Evolutionary conservation across 129 eudicot genomes (phyloP).

Genomic region (Helianthus annuus): DNA sequence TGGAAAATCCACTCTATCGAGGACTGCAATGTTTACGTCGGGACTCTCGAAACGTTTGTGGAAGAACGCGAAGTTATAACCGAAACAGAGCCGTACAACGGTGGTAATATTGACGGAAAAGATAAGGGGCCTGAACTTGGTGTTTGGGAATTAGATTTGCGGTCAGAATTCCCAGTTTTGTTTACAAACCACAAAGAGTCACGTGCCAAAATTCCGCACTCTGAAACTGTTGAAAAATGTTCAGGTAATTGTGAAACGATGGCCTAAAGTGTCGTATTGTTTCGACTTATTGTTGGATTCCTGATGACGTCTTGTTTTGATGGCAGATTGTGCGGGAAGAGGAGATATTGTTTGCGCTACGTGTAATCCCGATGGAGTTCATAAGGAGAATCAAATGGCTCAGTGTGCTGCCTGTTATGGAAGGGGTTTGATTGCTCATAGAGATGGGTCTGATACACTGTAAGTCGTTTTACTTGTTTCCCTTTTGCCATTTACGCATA

Average conservation of each 20-base stretch:
- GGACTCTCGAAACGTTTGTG: constrained; percentile 84
- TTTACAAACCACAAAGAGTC: constrained; percentile 71
- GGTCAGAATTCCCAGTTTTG: constrained; percentile 86
- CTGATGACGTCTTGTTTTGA: constrained; percentile 19
- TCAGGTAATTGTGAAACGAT: constrained; percentile 49
- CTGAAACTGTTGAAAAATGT: constrained; percentile 75
- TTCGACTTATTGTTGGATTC: neutral
- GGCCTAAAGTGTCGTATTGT: neutral
- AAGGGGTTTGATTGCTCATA: constrained; percentile 94
- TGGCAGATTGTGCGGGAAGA: constrained; percentile 75
- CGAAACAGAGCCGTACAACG: constrained; percentile 61
- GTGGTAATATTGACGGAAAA: constrained; percentile 57
- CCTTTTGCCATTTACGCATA: neutral
- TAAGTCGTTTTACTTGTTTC: constrained; percentile 35
- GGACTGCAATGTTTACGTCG: constrained; percentile 96
- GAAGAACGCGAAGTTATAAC: constrained; percentile 78
- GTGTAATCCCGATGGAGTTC: constrained; percentile 73
- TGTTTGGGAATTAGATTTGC: constrained; percentile 91
- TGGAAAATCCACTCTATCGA: constrained; percentile 89
- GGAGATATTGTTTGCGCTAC: constrained; percentile 66
- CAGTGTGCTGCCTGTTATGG: constrained; percentile 81
- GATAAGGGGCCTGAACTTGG: constrained; percentile 83
- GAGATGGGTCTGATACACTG: constrained; percentile 95
- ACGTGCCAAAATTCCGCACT: constrained; percentile 66
- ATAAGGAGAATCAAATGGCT: constrained; percentile 71